phyloP scores from a whole-genome alignment of 1,284 basidiomycete species.

The Puccinia novopanici region DNA sequence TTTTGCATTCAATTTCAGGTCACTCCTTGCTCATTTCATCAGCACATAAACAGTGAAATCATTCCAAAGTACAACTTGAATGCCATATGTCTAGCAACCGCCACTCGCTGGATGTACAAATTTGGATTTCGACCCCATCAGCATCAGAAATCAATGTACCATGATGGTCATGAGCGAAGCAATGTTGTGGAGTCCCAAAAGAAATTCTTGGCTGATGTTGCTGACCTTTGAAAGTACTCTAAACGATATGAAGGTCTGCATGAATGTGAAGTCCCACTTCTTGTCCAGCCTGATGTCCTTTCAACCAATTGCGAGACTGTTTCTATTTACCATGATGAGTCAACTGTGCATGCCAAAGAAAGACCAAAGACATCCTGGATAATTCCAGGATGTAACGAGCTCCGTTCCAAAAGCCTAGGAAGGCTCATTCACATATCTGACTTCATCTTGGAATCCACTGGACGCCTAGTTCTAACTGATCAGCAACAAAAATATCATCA shows the following conservation, averaged over 20 bases:
- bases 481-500: not conserved
- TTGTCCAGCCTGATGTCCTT: not conserved
- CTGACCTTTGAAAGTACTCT: not conserved
- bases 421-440: conserved; percentile 8
- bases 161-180: not conserved
- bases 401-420: not conserved
- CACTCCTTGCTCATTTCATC: conserved; percentile 1
- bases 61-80: not conserved
- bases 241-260: not conserved
- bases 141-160: not conserved
- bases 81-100: not conserved
- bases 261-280: not conserved
- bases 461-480: not conserved
- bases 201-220: not conserved
- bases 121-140: not conserved
- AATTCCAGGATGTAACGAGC: not conserved
- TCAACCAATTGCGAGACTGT: not conserved
- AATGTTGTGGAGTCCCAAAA: not conserved
- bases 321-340: conserved; percentile 12
- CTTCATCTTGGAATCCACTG: conserved; percentile 13
- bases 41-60: not conserved
- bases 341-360: not conserved
- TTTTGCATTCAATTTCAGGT: not conserved
- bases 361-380: not conserved
- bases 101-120: conserved; percentile 2